Evolutionary conservation across 2,329 filamentous ascomycete species (phyloP), one percentile per base, ranked within the genome.

Genomic region (Scedosporium dehoogii): DNA sequence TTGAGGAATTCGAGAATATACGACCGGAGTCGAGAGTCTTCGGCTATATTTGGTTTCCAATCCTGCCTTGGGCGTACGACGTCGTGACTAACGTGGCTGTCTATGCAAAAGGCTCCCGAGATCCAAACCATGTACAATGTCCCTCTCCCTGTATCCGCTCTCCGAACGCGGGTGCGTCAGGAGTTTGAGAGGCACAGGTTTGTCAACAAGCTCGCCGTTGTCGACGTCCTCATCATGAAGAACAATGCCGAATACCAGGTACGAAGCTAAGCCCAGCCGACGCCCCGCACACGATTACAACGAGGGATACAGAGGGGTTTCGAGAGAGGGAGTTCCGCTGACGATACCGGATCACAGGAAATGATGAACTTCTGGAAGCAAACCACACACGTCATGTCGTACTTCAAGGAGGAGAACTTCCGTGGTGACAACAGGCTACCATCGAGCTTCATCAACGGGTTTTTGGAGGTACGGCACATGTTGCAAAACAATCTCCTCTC

Each of bases 361-460:
- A 99, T 90, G 61, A 86, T 99, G 82, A 99, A 99, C 80, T 99
- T 90, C 83, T 99, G 94, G 94, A 96, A 97, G 79, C 94, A 99
- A 78, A 83, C 92, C 65, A 90, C 90, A 66, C 94, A 99, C 75
- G 84, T 99, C 69, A 91, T 99, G 84, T 92, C 94, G 70, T 99
- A 96, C 78, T 99, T 97, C 83, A 87, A 92, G 73, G 83, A 87
- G 70, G 92, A 97, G 76, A 84, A 82, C 75, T 84, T 85, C 73
- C 78, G 91, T 86, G 81, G 91, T 85, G 75, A 89, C 81, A 74
- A 91, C 69, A 86, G 85, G 73, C 78, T 97, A 76, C 93, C 93
- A 46, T 85, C 85, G 70, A 94, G 85, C 80, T 99, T 99, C 79
- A 96, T 99, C 79, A 84, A 87, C 69, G 91, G 91, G 59, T 99